These are phyloP conservation scores for Rhodosporidiobolus sp. DNA, from an alignment of 768 basidiomycete species.

Conservation along the genomic window DNA sequence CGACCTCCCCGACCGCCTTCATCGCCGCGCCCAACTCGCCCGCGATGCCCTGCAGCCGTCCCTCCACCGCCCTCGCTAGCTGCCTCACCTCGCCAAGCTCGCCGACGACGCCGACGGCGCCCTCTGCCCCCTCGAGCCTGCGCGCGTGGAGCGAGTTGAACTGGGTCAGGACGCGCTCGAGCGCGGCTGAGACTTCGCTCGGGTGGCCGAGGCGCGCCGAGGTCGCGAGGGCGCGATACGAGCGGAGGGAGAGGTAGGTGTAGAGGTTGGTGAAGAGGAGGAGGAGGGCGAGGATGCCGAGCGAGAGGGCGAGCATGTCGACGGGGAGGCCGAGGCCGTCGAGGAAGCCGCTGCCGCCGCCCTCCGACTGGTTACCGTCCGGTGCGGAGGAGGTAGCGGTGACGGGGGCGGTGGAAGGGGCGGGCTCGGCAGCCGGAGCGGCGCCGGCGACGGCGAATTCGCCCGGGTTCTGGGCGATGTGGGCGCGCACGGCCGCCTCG, in stretches of 20 bases:
- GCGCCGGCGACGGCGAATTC: slow-evolving; percentile 18
- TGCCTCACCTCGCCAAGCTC: slow-evolving; percentile 5
- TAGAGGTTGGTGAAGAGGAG: slow-evolving; percentile 71
- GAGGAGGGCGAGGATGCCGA: slow-evolving; percentile 67
- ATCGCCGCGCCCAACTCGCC: slow-evolving; percentile 2
- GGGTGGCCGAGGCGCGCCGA: slow-evolving; percentile 17
- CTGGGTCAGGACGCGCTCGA: slow-evolving; percentile 20
- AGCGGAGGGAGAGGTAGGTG: slow-evolving; percentile 54
- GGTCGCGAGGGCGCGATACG: slow-evolving; percentile 10
- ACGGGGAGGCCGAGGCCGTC: slow-evolving; percentile 12
- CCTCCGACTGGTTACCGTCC: not conserved
- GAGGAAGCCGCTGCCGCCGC: slow-evolving; percentile 22
- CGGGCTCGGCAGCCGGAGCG: not conserved
- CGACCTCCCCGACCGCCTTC: slow-evolving; percentile 1
- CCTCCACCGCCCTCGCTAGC: slow-evolving; percentile 7
- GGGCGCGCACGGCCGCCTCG: slow-evolving; percentile 74
- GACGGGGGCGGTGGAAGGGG: not conserved
- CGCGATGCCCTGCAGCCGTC: not conserved
- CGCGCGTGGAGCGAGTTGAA: slow-evolving; percentile 26
- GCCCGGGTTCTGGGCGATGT: slow-evolving; percentile 59
- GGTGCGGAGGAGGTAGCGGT: not conserved
- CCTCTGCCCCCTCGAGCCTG: not conserved
- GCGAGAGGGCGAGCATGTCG: slow-evolving; percentile 55
- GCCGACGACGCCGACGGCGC: not conserved
- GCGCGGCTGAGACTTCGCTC: slow-evolving; percentile 18